Evolutionary conservation across 805 yeast genomes (phyloP).

Genomic region (Blastobotrys chiropterorum): DNA sequence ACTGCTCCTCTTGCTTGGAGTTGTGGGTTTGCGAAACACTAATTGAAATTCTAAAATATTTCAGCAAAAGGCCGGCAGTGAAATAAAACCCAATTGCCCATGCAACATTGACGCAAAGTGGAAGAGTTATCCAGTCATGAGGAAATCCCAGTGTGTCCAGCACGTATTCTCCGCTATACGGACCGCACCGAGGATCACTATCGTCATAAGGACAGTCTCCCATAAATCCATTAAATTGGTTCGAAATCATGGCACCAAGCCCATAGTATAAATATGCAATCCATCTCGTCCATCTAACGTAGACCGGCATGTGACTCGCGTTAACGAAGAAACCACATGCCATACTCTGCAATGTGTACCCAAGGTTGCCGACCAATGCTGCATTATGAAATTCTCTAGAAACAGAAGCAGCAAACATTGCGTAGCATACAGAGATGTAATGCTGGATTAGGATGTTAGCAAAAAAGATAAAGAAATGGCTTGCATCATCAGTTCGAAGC

Average conservation of each 20-base stretch:
- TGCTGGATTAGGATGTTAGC: slow-evolving; percentile 52
- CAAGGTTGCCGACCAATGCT: slow-evolving; percentile 52
- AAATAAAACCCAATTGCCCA: slow-evolving; percentile 53
- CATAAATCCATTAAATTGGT: slow-evolving; percentile 54
- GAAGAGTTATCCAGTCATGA: slow-evolving; percentile 55
- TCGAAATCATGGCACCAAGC: slow-evolving; percentile 61
- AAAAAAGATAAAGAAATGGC: slow-evolving; percentile 57
- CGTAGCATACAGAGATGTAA: slow-evolving; percentile 49
- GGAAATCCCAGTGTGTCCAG: slow-evolving; percentile 56
- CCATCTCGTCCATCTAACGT: slow-evolving; percentile 80
- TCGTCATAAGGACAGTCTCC: slow-evolving; percentile 50
- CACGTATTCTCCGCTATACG: slow-evolving; percentile 51
- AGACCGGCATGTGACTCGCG: slow-evolving; percentile 69
- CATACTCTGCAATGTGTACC: slow-evolving; percentile 66
- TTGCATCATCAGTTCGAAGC: slow-evolving; percentile 40
- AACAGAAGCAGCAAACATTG: slow-evolving; percentile 46
- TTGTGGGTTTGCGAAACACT: slow-evolving; percentile 38
- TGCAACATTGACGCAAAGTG: slow-evolving; percentile 52
- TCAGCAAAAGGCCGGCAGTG: slow-evolving; percentile 43
- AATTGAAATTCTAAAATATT: slow-evolving; percentile 45
- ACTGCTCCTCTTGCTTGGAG: slow-evolving; percentile 9
- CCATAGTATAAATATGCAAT: slow-evolving; percentile 73
- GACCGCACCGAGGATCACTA: slow-evolving; percentile 36
- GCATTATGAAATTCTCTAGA: slow-evolving; percentile 58
- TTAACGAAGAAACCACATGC: slow-evolving; percentile 80